Evolutionary conservation across 495 filamentous ascomycete species (phyloP).

Genomic region (Aspergillus bertholletiae): DNA sequence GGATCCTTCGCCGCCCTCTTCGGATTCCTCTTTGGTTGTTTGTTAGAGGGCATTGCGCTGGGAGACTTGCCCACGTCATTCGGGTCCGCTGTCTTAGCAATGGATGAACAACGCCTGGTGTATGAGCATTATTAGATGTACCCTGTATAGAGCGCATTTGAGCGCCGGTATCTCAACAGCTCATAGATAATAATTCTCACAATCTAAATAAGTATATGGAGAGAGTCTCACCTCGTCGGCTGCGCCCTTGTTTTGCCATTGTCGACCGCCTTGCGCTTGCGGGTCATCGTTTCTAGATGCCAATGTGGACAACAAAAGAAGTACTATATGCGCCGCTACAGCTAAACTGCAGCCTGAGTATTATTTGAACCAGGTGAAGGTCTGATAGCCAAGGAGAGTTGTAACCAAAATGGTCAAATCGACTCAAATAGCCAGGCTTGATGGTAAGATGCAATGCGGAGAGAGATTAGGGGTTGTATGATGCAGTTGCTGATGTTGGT

Average conservation of each 20-base stretch:
- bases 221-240: constrained; percentile 15
- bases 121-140: constrained; percentile 13
- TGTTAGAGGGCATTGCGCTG: constrained; percentile 18
- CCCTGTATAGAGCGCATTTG: not conserved
- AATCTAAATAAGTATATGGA: not conserved
- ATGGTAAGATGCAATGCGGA: constrained; percentile 59
- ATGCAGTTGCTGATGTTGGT: constrained; percentile 23
- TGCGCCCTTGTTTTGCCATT: constrained; percentile 26
- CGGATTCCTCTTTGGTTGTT: constrained; percentile 29
- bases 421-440: constrained; percentile 89
- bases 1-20: constrained; percentile 29
- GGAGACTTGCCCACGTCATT: constrained; percentile 16
- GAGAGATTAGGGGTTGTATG: not conserved
- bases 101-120: constrained; percentile 13
- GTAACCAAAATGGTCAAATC: constrained; percentile 76
- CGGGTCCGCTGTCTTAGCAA: constrained; percentile 24
- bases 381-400: not conserved
- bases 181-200: not conserved
- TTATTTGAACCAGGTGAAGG: constrained; percentile 13
- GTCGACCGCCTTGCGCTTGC: constrained; percentile 31
- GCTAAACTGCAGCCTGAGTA: constrained; percentile 5
- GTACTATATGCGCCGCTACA: not conserved
- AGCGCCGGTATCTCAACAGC: not conserved
- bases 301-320: constrained; percentile 12
- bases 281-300: constrained; percentile 29